Percentiles rank a stretch among this genome's conserved stretches.
Evolutionary conservation across 208 protist species (phyloP).

Genomic region (Leishmania braziliensis): DNA sequence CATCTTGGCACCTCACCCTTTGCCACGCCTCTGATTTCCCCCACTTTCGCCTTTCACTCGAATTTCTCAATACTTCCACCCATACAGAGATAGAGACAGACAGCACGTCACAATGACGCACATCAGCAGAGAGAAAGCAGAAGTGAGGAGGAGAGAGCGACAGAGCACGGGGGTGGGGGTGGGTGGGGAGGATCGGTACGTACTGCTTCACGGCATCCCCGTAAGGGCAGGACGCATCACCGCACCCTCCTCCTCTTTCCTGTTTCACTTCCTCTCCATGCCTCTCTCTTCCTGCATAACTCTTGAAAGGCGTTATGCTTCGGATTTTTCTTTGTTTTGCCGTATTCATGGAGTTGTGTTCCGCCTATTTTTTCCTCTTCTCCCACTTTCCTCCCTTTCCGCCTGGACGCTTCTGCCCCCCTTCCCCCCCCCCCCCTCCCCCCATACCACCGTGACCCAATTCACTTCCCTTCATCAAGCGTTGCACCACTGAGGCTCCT

Average conservation of each 20-base stretch:
- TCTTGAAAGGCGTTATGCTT: not conserved
- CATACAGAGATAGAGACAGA: not conserved
- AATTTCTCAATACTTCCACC: not conserved
- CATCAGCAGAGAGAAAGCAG: not conserved
- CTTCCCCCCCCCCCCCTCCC: not conserved
- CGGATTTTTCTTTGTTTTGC: not conserved
- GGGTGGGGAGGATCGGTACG: not conserved
- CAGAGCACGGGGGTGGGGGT: not conserved
- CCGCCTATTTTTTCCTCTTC: no score
- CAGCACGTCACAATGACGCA: not conserved
- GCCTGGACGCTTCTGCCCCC: not conserved
- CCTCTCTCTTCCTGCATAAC: not conserved
- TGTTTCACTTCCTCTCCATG: slow-evolving; percentile 2
- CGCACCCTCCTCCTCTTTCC: not conserved
- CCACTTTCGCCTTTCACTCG: not conserved
- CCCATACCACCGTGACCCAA: not conserved
- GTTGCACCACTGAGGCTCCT: not conserved
- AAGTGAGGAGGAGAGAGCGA: not conserved
- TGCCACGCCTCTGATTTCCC: not conserved
- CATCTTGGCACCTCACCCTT: not conserved
- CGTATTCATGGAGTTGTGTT: no score
- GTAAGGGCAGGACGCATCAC: not conserved
- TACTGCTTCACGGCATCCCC: not conserved
- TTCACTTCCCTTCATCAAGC: not conserved
- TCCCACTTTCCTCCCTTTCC: no score